Evolutionary conservation across 148 eudicot species (phyloP).

Genomic region (Simmondsia chinensis): DNA sequence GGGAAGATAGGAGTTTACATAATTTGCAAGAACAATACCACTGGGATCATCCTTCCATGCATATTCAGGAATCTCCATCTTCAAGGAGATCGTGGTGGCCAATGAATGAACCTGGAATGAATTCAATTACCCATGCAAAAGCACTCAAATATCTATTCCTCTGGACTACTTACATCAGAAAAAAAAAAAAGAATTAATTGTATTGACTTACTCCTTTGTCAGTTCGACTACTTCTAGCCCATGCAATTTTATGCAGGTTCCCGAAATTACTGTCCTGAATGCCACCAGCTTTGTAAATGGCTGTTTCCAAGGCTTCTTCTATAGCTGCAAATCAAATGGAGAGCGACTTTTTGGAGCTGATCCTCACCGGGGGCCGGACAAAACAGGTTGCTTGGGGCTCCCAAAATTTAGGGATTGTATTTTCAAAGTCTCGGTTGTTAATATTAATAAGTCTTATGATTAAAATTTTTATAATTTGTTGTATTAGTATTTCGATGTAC

Average conservation of each 20-base stretch:
- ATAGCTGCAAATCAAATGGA: constrained; percentile 46
- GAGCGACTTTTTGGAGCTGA: too few relatives aligned
- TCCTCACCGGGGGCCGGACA: too few relatives aligned
- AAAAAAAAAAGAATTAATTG: neutral
- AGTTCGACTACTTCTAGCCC: constrained; percentile 88
- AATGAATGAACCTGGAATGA: constrained; percentile 77
- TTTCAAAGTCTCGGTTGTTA: too few relatives aligned
- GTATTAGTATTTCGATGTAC: too few relatives aligned
- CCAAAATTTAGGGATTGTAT: too few relatives aligned
- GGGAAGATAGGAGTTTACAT: constrained; percentile 68
- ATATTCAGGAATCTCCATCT: constrained; percentile 76
- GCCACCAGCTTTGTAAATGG: constrained; percentile 80
- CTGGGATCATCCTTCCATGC: constrained; percentile 83
- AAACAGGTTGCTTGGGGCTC: too few relatives aligned
- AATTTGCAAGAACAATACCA: constrained; percentile 62
- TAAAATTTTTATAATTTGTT: too few relatives aligned
- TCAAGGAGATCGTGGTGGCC: constrained; percentile 85
- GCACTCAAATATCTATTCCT: too few relatives aligned
- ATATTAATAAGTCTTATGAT: too few relatives aligned
- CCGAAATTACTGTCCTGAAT: constrained; percentile 78
- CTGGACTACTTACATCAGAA: too few relatives aligned
- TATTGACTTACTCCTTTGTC: constrained; percentile 81
- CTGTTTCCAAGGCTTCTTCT: constrained; percentile 75
- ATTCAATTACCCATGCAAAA: too few relatives aligned
- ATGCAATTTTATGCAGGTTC: constrained; percentile 63